Percentiles rank a stretch among this genome's conserved stretches.
These are phyloP conservation scores for Calvatia gigantea DNA, from an alignment of 768 basidiomycete genomes.

Conservation along the genomic window DNA sequence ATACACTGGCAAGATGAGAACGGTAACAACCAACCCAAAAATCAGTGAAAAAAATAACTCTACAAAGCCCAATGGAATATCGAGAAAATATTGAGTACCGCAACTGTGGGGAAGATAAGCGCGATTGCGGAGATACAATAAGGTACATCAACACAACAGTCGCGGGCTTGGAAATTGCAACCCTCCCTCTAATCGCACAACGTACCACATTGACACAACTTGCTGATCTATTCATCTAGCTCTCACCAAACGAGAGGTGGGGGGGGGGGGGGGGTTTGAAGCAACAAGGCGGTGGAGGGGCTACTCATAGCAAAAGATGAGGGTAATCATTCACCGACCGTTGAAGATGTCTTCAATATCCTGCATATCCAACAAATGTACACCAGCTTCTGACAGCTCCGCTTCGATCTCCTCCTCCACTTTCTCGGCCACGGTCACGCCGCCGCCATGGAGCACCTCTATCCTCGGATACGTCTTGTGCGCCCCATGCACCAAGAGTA, in stretches of 20 bases:
- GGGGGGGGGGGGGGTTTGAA: neutral
- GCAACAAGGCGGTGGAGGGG: constrained; percentile 27
- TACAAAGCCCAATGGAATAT: constrained; percentile 3
- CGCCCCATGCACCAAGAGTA: constrained; percentile 58
- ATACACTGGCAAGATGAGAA: neutral
- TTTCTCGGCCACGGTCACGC: constrained; percentile 44
- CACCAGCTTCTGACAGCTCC: constrained; percentile 69
- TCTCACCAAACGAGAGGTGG: too few relatives aligned
- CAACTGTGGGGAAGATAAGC: neutral
- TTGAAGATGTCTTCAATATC: constrained; percentile 58
- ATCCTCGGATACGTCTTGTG: constrained; percentile 68
- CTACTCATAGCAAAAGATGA: neutral
- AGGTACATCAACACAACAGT: constrained; percentile 3
- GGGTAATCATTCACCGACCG: constrained; percentile 34
- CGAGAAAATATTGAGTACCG: neutral
- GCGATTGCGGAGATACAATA: neutral
- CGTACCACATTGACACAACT: constrained; percentile 1
- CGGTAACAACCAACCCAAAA: neutral
- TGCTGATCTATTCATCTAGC: neutral
- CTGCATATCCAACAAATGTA: constrained; percentile 62
- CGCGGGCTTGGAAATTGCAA: neutral
- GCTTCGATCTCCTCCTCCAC: constrained; percentile 61
- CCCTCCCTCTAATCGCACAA: constrained; percentile 2
- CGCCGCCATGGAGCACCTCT: constrained; percentile 58
- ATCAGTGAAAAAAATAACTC: neutral